Evolutionary conservation across 768 basidiomycete genomes (phyloP), one percentile per base, ranked within the genome.

Genomic region (Pulveroboletus sp.): DNA sequence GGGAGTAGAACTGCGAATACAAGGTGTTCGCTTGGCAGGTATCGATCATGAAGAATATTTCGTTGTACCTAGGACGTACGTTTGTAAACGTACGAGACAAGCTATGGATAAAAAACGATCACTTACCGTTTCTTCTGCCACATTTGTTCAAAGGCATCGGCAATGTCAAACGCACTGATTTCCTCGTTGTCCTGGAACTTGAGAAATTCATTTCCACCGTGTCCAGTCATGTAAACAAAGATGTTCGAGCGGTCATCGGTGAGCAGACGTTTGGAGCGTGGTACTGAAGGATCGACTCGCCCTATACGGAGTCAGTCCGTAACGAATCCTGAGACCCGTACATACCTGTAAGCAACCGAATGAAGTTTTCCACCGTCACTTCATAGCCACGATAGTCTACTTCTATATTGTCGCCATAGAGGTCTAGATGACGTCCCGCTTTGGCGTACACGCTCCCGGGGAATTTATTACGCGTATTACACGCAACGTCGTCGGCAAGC

Each of bases 151-250:
- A 98, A 89, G 2, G 97, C 94, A 64, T 98, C 95, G 0, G 95
- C 95, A n/a, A 98, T 81, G 64, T 98, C 97, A 49, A 89, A 92
- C 0, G 95, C 93, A 50, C 89, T 92, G 59, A 98, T 92, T 66
- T 99, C 97, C 68, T 98, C 97, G 65, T 90, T 94, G 64, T 99
- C 97, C 64, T 99, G 97, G 67, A 99, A 98, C 67, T 99, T 98
- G 62, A 99, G 81, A 66, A 98, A 99, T 67, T 97, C 97, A 60
- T 95, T 89, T 1, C 97, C 97, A 12, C 97, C 97, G 58, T 98
- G 97, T 0, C 97, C 97, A 0, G 97, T 95, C 91, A 98, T 90
- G 69, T 97, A 98, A 17, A 99, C 83, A 63, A 98, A 97, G 51
- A 99, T 76, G 61, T 98, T 98, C 6, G 90, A 93, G 24, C 82